Conservation (phyloP, 768 basidiomycete species). For the Lactarius trivialis region DNA sequence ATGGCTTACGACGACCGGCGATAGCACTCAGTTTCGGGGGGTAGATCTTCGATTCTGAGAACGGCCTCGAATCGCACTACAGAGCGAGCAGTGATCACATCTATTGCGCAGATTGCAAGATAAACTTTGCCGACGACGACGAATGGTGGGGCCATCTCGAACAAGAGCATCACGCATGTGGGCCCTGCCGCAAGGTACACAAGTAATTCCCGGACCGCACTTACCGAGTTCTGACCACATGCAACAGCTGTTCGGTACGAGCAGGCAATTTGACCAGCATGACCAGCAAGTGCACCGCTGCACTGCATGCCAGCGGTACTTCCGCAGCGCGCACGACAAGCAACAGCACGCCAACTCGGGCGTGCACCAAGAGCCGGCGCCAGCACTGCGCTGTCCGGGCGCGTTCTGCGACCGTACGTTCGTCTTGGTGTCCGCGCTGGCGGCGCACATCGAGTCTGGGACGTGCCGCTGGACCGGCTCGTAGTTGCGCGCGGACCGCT, state of each 20-base stretch:
- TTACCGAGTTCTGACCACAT: too few species aligned
- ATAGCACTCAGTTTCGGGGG: not conserved
- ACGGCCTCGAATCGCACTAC: slow-evolving; percentile 43
- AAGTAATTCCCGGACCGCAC: too few species aligned
- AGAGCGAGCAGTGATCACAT: slow-evolving; percentile 22
- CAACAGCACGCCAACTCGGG: slow-evolving; percentile 47
- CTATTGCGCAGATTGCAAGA: slow-evolving; percentile 4
- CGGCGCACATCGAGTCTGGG: slow-evolving; percentile 58
- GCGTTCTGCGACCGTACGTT: slow-evolving; percentile 41
- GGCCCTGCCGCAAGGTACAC: not conserved
- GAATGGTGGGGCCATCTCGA: slow-evolving; percentile 1
- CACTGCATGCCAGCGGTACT: slow-evolving; percentile 36
- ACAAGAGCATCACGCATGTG: not conserved
- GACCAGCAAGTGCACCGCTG: slow-evolving; percentile 35
- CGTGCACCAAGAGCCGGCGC: slow-evolving; percentile 36
- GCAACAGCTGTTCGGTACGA: not conserved
- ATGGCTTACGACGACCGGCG: not conserved
- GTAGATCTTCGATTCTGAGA: slow-evolving; percentile 34
- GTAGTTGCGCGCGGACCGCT: slow-evolving; percentile 40
- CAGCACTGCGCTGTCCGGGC: slow-evolving; percentile 33
- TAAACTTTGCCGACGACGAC: not conserved
- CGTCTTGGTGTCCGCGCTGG: slow-evolving; percentile 45
- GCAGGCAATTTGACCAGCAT: not conserved
- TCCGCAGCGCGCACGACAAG: slow-evolving; percentile 36
- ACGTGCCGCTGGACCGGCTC: slow-evolving; percentile 37